These are phyloP conservation scores for Scenedesmus sp. DNA, from an alignment of 163 green algal species.

Conservation along the genomic window DNA sequence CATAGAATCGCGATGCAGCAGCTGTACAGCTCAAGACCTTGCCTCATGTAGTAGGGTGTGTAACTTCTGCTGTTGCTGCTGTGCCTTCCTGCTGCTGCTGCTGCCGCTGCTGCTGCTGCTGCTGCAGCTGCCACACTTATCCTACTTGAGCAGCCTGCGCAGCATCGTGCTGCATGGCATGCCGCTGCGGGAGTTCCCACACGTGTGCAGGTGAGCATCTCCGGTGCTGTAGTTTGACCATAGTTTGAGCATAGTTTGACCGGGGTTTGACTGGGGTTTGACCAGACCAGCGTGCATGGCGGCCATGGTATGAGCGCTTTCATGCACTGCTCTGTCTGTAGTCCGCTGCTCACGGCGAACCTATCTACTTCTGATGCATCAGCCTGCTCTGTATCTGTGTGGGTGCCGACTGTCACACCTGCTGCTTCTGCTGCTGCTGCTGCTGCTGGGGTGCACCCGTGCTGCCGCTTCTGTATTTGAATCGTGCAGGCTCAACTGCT, in stretches of 20 bases:
- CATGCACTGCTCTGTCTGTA: too few relatives aligned
- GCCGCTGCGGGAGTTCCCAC: neutral
- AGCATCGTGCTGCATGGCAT: conserved; percentile 6
- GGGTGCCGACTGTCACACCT: too few relatives aligned
- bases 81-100: neutral
- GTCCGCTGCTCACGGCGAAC: too few relatives aligned
- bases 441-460: neutral
- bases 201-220: neutral
- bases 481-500: conserved; percentile 5
- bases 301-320: too few relatives aligned
- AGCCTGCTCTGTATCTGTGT: too few relatives aligned
- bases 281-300: neutral
- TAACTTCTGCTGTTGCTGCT: neutral
- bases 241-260: neutral
- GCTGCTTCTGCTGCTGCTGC: too few relatives aligned
- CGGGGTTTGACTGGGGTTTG: neutral
- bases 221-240: neutral
- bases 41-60: too few relatives aligned
- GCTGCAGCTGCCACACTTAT: neutral
- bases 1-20: too few relatives aligned
- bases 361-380: too few relatives aligned
- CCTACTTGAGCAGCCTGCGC: neutral
- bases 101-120: neutral
- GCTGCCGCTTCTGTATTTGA: neutral
- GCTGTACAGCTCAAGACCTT: too few relatives aligned